These are phyloP conservation scores for Glarea lozoyensis DNA, from an alignment of 495 filamentous ascomycete species.

Conservation along the genomic window DNA sequence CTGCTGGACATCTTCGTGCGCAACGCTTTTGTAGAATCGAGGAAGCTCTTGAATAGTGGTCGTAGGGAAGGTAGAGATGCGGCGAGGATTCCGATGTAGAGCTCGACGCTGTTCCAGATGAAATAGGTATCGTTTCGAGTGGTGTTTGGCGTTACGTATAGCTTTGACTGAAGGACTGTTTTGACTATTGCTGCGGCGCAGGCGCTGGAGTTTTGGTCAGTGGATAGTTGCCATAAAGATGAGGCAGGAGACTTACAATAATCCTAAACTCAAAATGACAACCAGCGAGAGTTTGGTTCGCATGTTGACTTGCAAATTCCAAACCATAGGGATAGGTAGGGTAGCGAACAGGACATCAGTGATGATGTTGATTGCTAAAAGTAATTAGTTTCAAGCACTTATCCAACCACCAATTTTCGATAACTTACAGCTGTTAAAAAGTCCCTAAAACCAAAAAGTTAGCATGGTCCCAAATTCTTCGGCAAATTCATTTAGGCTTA, in stretches of 20 bases:
- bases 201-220: slow-evolving; percentile 3
- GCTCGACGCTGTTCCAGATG: slow-evolving; percentile 17
- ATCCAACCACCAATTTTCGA: neutral
- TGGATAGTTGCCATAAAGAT: neutral
- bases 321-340: slow-evolving; percentile 35
- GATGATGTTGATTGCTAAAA: slow-evolving; percentile 31
- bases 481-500: neutral
- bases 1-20: neutral
- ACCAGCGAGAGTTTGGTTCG: slow-evolving; percentile 32
- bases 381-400: neutral
- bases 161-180: slow-evolving; percentile 11
- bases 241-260: slow-evolving; percentile 23
- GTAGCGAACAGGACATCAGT: slow-evolving; percentile 37
- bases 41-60: slow-evolving; percentile 27
- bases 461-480: neutral
- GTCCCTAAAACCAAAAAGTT: neutral
- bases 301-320: slow-evolving; percentile 33
- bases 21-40: slow-evolving; percentile 1
- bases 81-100: slow-evolving; percentile 30
- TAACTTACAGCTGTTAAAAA: neutral
- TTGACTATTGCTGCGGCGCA: slow-evolving; percentile 10
- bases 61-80: slow-evolving; percentile 35
- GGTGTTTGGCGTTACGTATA: slow-evolving; percentile 2
- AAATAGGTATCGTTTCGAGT: slow-evolving; percentile 6
- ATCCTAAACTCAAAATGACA: slow-evolving; percentile 34